phyloP scores from a whole-genome alignment of 2,329 filamentous ascomycete species.

The Colletotrichum somersetense region DNA sequence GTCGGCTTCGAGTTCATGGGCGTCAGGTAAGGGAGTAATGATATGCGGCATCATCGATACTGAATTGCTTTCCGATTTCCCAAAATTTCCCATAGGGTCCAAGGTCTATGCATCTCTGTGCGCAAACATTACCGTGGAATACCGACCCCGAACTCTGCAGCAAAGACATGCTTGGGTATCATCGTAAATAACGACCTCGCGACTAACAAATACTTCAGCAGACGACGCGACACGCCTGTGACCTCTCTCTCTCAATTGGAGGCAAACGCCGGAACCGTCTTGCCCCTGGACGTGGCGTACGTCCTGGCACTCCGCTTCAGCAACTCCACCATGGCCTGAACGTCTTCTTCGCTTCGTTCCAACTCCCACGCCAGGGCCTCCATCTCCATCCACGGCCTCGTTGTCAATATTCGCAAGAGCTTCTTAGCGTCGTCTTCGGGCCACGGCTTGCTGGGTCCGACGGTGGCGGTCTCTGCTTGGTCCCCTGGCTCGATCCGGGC shows the following conservation, averaged over 20 bases:
- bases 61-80: neutral
- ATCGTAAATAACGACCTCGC: slow-evolving; percentile 14
- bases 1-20: neutral
- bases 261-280: slow-evolving; percentile 28
- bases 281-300: slow-evolving; percentile 11
- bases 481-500: neutral
- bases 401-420: slow-evolving; percentile 18
- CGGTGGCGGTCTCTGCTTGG: neutral
- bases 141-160: neutral
- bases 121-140: neutral
- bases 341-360: slow-evolving; percentile 16
- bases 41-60: neutral
- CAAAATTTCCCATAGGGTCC: neutral
- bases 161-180: slow-evolving; percentile 28
- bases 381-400: neutral
- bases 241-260: neutral
- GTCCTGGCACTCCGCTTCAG: slow-evolving; percentile 31
- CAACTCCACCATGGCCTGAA: slow-evolving; percentile 19
- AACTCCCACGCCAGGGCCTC: slow-evolving; percentile 17
- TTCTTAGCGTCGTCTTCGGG: slow-evolving; percentile 5
- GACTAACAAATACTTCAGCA: slow-evolving; percentile 1
- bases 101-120: no score
- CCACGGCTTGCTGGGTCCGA: slow-evolving; percentile 23
- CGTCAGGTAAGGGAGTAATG: neutral
- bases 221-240: neutral